Conservation (phyloP, 768 basidiomycete species). For the Leccinum truebloodii region DNA sequence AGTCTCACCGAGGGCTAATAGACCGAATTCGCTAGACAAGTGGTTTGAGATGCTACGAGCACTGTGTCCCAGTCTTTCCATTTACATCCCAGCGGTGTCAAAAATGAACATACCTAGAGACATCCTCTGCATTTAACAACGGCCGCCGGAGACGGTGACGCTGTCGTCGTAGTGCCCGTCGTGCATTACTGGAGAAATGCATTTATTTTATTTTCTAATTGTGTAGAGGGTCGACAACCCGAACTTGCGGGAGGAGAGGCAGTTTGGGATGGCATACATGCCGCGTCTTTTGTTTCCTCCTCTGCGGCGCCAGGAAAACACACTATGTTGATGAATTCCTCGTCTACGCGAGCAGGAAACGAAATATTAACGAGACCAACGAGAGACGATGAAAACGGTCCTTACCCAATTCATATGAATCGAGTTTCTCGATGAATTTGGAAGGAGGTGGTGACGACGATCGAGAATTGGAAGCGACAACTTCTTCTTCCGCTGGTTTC, state of each 20-base stretch:
- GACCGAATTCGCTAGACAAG: not conserved
- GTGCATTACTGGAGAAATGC: not conserved
- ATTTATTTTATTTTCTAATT: slow-evolving; percentile 7
- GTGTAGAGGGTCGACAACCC: slow-evolving; percentile 10
- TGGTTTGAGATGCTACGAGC: not conserved
- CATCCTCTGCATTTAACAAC: slow-evolving; percentile 17
- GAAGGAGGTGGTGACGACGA: not conserved
- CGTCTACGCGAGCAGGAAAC: slow-evolving; percentile 15
- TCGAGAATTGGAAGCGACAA: not conserved
- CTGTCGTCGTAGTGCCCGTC: not conserved
- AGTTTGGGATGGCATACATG: not conserved
- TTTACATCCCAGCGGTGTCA: not conserved
- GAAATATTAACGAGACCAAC: not conserved
- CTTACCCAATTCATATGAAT: slow-evolving; percentile 32
- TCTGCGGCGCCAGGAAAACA: slow-evolving; percentile 1
- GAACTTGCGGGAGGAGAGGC: not conserved
- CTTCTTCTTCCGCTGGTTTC: not conserved
- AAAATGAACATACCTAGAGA: slow-evolving; percentile 4
- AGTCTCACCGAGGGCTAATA: slow-evolving; percentile 1
- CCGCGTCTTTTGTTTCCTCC: slow-evolving; percentile 1
- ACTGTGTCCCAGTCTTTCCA: not conserved
- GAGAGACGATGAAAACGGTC: not conserved
- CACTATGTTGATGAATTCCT: slow-evolving; percentile 22
- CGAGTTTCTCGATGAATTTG: slow-evolving; percentile 25
- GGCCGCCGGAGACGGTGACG: not conserved